Evolutionary conservation across 768 basidiomycete species (phyloP), one percentile per base, ranked within the genome.

Genomic region (Panaeolus cyanescens): DNA sequence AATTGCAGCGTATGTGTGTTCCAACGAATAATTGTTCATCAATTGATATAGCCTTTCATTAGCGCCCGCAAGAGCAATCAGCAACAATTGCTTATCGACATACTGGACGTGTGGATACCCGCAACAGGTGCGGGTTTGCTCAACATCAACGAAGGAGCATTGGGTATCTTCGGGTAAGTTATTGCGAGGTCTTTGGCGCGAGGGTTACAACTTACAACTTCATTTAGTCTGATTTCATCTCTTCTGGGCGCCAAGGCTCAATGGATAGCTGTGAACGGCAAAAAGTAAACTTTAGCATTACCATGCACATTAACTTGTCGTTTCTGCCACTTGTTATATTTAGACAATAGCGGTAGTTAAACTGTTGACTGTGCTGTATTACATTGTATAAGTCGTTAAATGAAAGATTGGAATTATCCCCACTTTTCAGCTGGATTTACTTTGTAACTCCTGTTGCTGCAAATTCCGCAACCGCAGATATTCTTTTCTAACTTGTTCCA

Each of bases 61-160:
- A 91, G 88, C 39, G 83, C 89, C 68, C 86, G 88, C 53, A 79
- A 81, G 53, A 85, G 83, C 5, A 82, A 88, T 31, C 85, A 88
- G 30, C 85, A 85, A 64, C 97, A 99, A 74, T 84, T 99, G 66
- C 76, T 90, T 58, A 87, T 92, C 61, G 97, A 99, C 72, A 69
- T 86, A 19, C 79, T 95, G 60, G 97, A 99, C 71, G 74, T 95
- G 61, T 96, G 90, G 88, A 87, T 96, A 67, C 97, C 97, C 5
- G 91, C 94, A 6, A 88, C 89, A 19, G 90, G 84, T 60, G 82
- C 95, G 37, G 92, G 90, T 15, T 77, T 92, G 56, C 81, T 88
- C 64, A 83, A 84, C 65, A 67, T 96, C 65, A 93, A 90, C 70
- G 97, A 99, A 62, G 96, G 96, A 25, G 69, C 85, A 19, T 76